These are phyloP conservation scores for Xylariaceae sp. DNA, from an alignment of 2,329 filamentous ascomycete genomes.

Conservation along the genomic window DNA sequence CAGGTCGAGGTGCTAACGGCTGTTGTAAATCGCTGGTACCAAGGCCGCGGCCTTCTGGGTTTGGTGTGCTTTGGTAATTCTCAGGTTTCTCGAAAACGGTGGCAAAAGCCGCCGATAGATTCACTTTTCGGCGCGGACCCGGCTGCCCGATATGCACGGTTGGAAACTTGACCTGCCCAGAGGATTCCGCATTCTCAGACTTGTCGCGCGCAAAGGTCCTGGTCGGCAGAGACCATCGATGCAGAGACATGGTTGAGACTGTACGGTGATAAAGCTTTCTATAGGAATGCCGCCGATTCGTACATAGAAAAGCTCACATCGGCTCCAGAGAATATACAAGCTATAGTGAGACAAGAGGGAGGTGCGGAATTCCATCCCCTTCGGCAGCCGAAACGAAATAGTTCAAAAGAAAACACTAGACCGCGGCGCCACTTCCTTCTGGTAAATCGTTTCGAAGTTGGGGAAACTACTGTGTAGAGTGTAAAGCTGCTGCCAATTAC, in stretches of 20 bases:
- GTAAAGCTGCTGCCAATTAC: too few relatives aligned
- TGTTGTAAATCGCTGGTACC: not conserved
- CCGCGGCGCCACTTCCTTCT: not conserved
- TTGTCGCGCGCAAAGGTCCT: constrained; percentile 19
- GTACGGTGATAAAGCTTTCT: not conserved
- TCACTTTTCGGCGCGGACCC: constrained; percentile 8
- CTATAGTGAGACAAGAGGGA: not conserved
- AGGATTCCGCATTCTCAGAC: constrained; percentile 6
- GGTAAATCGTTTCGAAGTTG: not conserved
- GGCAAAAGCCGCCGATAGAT: constrained; percentile 23
- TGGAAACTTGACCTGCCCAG: constrained; percentile 13
- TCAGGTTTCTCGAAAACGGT: constrained; percentile 25
- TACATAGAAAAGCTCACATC: not conserved
- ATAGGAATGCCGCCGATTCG: constrained; percentile 14
- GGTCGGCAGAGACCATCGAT: constrained; percentile 29
- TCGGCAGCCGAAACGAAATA: not conserved
- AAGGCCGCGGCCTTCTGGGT: not conserved
- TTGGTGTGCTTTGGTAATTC: constrained; percentile 11
- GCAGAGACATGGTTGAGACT: constrained; percentile 23
- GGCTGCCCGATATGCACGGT: constrained; percentile 23
- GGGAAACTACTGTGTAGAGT: constrained; percentile 2
- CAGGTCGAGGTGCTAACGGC: constrained; percentile 3
- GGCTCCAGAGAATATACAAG: not conserved
- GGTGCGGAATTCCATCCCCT: not conserved
- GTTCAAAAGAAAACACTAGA: not conserved